These are phyloP conservation scores for Halophytophthora polymorphica DNA, from an alignment of 352 stramenopile species.

Conservation along the genomic window DNA sequence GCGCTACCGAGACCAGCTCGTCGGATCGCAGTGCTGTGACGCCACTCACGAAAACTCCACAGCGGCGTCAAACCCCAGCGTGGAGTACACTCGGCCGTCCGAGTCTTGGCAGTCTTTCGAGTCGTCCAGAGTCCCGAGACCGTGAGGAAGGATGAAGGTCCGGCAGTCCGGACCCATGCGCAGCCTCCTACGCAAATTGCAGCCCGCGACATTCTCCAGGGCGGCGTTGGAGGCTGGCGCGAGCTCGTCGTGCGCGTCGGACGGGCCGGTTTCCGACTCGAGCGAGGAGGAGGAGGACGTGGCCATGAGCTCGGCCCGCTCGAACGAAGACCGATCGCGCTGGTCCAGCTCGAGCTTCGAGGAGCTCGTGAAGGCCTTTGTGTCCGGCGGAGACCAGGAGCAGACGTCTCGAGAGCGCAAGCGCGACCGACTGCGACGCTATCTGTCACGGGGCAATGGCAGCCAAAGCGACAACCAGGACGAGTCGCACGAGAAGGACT, in stretches of 20 bases:
- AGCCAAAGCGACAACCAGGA: conserved; percentile 2
- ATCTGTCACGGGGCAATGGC: conserved; percentile 14
- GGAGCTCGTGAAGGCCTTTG: conserved; percentile 7
- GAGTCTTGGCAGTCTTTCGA: no score
- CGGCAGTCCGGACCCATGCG: conserved; percentile 5
- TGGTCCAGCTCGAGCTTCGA: conserved; percentile 6
- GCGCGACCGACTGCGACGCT: conserved; percentile 23
- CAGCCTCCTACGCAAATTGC: conserved; percentile 21
- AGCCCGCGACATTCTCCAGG: conserved; percentile 7
- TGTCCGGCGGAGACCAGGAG: not conserved
- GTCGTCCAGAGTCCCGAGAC: no score
- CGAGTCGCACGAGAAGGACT: conserved; percentile 2
- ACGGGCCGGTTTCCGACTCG: not conserved
- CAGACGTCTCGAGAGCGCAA: conserved; percentile 18
- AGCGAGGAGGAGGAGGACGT: no score
- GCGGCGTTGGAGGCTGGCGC: not conserved
- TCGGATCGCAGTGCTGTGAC: no score
- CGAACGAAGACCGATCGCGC: conserved; percentile 6
- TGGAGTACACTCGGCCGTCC: no score
- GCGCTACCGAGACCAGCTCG: no score
- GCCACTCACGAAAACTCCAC: no score
- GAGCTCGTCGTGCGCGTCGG: not conserved
- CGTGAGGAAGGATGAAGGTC: no score
- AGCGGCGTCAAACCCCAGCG: no score
- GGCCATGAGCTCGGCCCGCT: no score